These are phyloP conservation scores for Sarocladium kiliense DNA, from an alignment of 2,329 filamentous ascomycete genomes.

Conservation along the genomic window DNA sequence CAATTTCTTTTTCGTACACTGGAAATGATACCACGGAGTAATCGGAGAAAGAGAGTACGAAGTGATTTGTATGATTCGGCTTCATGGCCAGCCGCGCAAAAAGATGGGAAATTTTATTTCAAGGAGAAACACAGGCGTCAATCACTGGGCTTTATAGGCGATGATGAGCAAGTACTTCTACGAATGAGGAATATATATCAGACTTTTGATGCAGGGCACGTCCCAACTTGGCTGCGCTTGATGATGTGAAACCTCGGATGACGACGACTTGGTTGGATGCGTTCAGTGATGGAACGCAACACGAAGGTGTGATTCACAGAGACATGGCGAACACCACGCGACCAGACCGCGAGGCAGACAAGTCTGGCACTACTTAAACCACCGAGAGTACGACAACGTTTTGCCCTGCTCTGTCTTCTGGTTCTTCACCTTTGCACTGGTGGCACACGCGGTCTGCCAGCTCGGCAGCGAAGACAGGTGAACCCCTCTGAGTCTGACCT, in stretches of 20 bases:
- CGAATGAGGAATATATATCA: not conserved
- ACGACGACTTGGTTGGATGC: not conserved
- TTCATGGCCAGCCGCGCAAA: not conserved
- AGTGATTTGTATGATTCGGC: not conserved
- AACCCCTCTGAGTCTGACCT: not conserved
- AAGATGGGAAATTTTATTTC: not conserved
- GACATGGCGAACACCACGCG: not conserved
- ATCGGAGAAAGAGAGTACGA: not conserved
- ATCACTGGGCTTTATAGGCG: not conserved
- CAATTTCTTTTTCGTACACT: slow-evolving; percentile 2
- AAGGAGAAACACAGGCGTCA: not conserved
- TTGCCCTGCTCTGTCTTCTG: not conserved
- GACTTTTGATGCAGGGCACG: not conserved
- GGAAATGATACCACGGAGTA: slow-evolving; percentile 8
- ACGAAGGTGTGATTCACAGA: not conserved
- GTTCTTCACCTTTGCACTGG: not conserved
- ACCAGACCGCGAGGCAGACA: not conserved
- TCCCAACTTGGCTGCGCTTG: too few species aligned
- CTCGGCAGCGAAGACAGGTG: not conserved
- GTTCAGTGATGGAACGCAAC: not conserved
- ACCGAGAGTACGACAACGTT: not conserved
- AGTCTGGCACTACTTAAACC: not conserved
- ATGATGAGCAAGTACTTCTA: not conserved
- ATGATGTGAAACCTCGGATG: not conserved
- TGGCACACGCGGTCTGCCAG: not conserved